Evolutionary conservation across 345 rosid genomes (phyloP), one percentile per base, ranked within the genome.

Genomic region (Dimocarpus longan): DNA sequence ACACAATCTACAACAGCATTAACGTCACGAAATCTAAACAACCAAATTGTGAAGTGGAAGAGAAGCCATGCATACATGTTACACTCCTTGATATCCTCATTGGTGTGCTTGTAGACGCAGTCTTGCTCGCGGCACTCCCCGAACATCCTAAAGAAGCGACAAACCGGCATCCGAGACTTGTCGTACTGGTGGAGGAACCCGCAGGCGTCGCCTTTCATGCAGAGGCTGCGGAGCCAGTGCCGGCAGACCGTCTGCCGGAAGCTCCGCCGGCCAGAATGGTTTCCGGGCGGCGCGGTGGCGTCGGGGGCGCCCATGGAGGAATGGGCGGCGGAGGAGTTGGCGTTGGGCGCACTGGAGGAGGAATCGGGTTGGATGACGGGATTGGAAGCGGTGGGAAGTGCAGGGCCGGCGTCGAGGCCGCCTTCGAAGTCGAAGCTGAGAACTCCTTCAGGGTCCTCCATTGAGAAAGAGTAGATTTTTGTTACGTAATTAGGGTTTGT

Each of bases 71-170:
- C 93, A 73, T 87, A 94, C 98, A 97, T 97, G 86, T 97, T 97
- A 83, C 99, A 94, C 88, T 94, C 99, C 84, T 97, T 97, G 86
- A 94, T 92, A 72, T 97, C 98, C 80, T 97, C 99, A 73, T 91
- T 94, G 64, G 98, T 97, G 78, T 94, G 98, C 82, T 97, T 97
- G 79, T 94, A 97, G 5, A 92, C 98, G 81, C 99, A 97, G 80
- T 97, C 99, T 82, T 94, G 98, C 80, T 97, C 99, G 16, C 98
- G 86, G 80, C 99, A 97, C 91, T 97, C 99, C 5, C 99, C 99
- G 39, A 87, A 92, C 1, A 90, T 81, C 71, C 99, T 83, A 65
- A 97, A 97, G 68, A 94, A 93, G 1, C 99, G 83, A 85, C 99
- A 93, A 68, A 97, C 92, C 1, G 99, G 98, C 99, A 97, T 97